Evolutionary conservation across 139 green algal genomes (phyloP), one percentile per base, ranked within the genome.

Genomic region (Coccomyxa sp.): DNA sequence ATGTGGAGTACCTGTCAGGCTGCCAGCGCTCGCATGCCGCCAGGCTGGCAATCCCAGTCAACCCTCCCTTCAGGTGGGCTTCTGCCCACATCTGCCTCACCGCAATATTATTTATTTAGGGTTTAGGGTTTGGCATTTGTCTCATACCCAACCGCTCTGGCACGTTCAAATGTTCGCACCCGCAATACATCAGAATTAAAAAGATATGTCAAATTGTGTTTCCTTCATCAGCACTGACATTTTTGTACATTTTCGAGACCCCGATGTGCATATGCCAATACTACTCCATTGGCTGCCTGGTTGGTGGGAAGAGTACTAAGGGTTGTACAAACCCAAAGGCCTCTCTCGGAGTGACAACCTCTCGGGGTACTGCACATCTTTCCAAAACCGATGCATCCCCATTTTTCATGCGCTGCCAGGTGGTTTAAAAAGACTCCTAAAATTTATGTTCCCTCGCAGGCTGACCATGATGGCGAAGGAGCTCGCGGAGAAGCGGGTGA

Each of bases 11-110:
- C 27, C 30, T 83, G 28, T 67, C 68, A 21, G 88, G 86, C 58
- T 91, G 88, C 83, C 83, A 82, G 15, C 79, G 88, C 15, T 85
- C 86, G n/a, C 87, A 91, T 77, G 76, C 67, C 58, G 31, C 84
- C 13, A 58, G 85, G 59, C 82, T 91, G 51, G 25, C 68, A 0
- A 51, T 89, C 0, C 81, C 84, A 0, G n/a, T 91, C 28, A 74
- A 60, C 12, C 79, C 83, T n/a, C 84, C 88, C 10, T 89, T 91
- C 57, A 87, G 84, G 84, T 58, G 0, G 7, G n/a, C n/a, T n/a
- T 27, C 63, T 60, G 28, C n/a, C 25, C 1, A 38, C 74, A 23
- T 38, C 4, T 7, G 23, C 1, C 9, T 16, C n/a, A n/a, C n/a
- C n/a, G n/a, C n/a, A n/a, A n/a, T n/a, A n/a, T n/a, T n/a, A n/a